Percentiles rank a stretch among this genome's conserved stretches.
Evolutionary conservation across 441 rosid genomes (phyloP).

Genomic region (Corymbia citriodora): DNA sequence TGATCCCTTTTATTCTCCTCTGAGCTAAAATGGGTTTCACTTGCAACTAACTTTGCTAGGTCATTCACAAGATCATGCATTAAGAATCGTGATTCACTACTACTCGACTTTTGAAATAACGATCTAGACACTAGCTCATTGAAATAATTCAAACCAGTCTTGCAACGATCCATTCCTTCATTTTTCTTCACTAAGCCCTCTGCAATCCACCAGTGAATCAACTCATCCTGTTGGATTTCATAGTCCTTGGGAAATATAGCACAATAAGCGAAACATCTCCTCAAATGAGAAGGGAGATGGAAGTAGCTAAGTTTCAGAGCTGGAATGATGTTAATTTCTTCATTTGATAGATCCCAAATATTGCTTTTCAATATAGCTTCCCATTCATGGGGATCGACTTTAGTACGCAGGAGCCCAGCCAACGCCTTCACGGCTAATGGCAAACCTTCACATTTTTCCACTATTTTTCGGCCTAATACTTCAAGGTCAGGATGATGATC

Average conservation of each 20-base stretch:
- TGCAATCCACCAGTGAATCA: accelerated
- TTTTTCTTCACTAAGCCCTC: accelerated
- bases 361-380: background rate
- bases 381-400: background rate
- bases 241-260: background rate
- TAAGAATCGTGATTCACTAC: accelerated
- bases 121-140: background rate
- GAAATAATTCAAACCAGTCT: background rate
- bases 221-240: background rate
- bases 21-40: accelerated
- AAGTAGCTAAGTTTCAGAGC: background rate
- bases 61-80: background rate
- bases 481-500: accelerated
- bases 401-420: accelerated
- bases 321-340: background rate
- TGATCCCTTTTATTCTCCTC: accelerated
- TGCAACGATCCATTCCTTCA: background rate
- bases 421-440: background rate
- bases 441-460: background rate
- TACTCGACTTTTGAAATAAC: background rate
- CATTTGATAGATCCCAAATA: background rate
- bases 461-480: accelerated
- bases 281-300: background rate
- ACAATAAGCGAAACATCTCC: background rate
- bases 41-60: background rate